Percentiles rank a stretch among this genome's conserved stretches.
Conservation (phyloP, 192 early-diverging fungal genomes). For the Lobulomyces angularis region DNA sequence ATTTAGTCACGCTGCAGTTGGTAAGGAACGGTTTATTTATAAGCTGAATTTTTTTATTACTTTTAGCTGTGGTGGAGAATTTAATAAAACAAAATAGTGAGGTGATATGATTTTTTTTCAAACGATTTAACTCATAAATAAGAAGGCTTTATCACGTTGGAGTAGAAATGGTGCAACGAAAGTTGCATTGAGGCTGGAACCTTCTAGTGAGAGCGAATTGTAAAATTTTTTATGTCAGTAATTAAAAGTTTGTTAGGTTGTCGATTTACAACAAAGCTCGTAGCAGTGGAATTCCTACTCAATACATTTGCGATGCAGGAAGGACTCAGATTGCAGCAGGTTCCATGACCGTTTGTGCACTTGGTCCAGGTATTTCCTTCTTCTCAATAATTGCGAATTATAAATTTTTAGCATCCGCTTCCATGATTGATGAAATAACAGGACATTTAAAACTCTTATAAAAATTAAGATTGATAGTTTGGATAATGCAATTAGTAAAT, state of each 20-base stretch:
- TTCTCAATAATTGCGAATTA: background rate
- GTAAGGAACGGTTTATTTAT: constrained; percentile 27
- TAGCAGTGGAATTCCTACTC: constrained; percentile 45
- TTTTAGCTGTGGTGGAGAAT: constrained; percentile 49
- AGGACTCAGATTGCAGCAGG: constrained; percentile 84
- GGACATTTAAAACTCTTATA: constrained; percentile 44
- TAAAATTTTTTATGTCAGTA: constrained; percentile 8
- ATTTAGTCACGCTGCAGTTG: constrained; percentile 86
- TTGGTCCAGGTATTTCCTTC: constrained; percentile 63
- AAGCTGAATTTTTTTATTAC: constrained; percentile 4
- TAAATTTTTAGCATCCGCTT: constrained; percentile 11
- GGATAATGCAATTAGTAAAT: no score
- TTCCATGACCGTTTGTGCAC: constrained; percentile 79
- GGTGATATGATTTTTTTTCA: constrained; percentile 40
- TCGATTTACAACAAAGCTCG: constrained; percentile 48
- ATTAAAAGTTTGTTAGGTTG: constrained; percentile 37
- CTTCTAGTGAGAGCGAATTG: background rate
- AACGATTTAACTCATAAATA: background rate
- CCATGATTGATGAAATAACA: constrained; percentile 32
- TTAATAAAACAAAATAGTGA: constrained; percentile 79
- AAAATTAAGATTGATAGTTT: constrained; percentile 1
- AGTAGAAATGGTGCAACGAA: background rate
- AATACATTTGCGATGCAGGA: constrained; percentile 82
- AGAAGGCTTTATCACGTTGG: background rate
- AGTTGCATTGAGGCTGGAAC: background rate